Conservation (phyloP, 116 monocot genomes). For the Phalaenopsis hybrid region DNA sequence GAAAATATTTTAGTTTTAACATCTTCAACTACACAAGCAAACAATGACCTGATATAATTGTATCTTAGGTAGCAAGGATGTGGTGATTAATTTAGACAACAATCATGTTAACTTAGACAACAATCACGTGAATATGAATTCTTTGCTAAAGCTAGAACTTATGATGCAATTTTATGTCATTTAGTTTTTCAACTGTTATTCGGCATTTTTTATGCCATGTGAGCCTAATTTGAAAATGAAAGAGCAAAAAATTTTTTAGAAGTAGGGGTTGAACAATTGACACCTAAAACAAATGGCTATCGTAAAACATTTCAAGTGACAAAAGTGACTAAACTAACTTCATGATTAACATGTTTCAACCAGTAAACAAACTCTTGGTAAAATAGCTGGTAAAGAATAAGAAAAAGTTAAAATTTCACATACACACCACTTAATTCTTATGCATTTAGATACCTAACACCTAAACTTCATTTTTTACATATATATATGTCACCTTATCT, state of each 20-base stretch:
- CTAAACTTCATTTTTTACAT: too few species aligned
- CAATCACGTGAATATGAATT: too few species aligned
- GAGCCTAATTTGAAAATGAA: background rate
- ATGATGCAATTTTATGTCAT: background rate
- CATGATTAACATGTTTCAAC: background rate
- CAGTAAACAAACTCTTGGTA: background rate
- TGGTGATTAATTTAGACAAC: background rate
- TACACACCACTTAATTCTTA: too few species aligned
- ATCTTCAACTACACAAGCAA: background rate
- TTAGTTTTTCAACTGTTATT: background rate
- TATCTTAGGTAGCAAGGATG: background rate
- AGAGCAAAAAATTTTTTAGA: background rate
- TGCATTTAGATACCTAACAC: too few species aligned
- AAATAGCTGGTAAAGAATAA: background rate
- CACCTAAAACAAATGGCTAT: slow-evolving; percentile 1
- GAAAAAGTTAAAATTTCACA: background rate
- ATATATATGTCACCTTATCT: too few species aligned
- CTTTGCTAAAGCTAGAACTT: background rate
- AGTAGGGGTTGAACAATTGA: background rate
- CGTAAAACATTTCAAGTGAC: background rate
- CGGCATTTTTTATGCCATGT: background rate
- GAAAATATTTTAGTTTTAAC: background rate
- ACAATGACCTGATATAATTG: background rate
- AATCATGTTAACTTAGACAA: background rate
- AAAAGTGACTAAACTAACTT: background rate